phyloP scores from a whole-genome alignment of 116 monocot genomes.

The Trichopus zeylanicus region DNA sequence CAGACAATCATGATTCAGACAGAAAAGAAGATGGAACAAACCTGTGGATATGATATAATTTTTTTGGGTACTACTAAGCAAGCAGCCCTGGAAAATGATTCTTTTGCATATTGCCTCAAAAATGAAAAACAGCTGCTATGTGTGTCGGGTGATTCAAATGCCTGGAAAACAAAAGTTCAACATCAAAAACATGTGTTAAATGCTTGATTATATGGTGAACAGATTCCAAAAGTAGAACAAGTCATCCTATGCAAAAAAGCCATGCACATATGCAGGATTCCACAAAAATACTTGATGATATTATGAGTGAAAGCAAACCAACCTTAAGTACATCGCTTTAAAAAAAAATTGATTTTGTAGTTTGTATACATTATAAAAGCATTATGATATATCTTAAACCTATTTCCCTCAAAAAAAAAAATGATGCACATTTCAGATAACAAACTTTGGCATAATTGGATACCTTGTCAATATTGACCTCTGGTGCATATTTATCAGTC shows the following conservation, averaged over 20 bases:
- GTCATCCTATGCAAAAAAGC: too few relatives aligned
- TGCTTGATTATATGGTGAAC: too few relatives aligned
- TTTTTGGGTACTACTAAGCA: slow-evolving; percentile 75
- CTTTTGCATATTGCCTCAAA: slow-evolving; percentile 86
- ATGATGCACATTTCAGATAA: too few relatives aligned
- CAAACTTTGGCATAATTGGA: neutral
- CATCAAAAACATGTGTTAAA: neutral
- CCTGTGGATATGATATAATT: slow-evolving; percentile 91
- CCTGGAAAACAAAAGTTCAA: slow-evolving; percentile 29
- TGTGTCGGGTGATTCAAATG: slow-evolving; percentile 90
- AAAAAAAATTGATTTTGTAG: too few relatives aligned
- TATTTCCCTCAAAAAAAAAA: too few relatives aligned
- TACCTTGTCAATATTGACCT: slow-evolving; percentile 95
- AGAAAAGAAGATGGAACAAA: slow-evolving; percentile 11
- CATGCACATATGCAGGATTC: too few relatives aligned
- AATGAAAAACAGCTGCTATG: slow-evolving; percentile 77
- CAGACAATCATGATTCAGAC: neutral
- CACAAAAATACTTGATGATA: too few relatives aligned
- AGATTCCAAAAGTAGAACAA: too few relatives aligned
- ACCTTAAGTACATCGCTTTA: too few relatives aligned
- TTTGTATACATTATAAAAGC: too few relatives aligned
- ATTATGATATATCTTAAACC: too few relatives aligned
- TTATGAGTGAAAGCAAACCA: too few relatives aligned
- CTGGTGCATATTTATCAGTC: slow-evolving; percentile 69
- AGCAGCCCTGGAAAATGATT: slow-evolving; percentile 79